phyloP scores from a whole-genome alignment of 495 filamentous ascomycete species.

The Neurospora tetraspora region DNA sequence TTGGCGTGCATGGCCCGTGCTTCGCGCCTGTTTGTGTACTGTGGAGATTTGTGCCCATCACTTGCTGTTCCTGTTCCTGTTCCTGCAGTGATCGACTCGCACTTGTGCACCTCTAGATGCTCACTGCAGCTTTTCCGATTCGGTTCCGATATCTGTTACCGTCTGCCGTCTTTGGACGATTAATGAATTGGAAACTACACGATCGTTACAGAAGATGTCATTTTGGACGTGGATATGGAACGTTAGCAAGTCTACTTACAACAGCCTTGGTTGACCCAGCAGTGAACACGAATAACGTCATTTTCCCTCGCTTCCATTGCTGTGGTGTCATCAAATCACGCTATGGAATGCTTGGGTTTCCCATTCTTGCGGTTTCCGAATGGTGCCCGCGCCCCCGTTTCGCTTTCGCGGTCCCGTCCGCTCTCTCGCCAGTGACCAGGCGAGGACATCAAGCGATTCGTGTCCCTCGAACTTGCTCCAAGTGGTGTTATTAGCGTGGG shows the following conservation, averaged over 20 bases:
- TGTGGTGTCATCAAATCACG: background rate
- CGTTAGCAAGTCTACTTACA: background rate
- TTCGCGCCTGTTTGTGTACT: background rate
- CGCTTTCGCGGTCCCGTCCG: too few relatives aligned
- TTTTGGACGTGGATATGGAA: background rate
- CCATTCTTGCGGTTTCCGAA: background rate
- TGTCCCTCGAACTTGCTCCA: background rate
- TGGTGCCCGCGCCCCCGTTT: background rate
- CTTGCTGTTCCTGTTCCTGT: background rate
- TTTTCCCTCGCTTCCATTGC: background rate
- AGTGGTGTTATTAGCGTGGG: background rate
- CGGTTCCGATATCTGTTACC: background rate
- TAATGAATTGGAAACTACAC: background rate
- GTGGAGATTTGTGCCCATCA: background rate
- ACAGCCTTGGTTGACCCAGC: background rate
- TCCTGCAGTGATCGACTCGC: background rate
- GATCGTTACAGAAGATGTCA: background rate
- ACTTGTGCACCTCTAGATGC: background rate
- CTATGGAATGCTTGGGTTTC: background rate
- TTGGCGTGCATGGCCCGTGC: background rate
- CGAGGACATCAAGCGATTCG: background rate
- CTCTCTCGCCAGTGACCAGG: background rate
- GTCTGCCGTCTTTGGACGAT: background rate
- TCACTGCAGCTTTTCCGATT: background rate
- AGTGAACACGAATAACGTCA: background rate